These are phyloP conservation scores for Populus trichocarpa DNA, from an alignment of 441 rosid genomes.

Conservation along the genomic window DNA sequence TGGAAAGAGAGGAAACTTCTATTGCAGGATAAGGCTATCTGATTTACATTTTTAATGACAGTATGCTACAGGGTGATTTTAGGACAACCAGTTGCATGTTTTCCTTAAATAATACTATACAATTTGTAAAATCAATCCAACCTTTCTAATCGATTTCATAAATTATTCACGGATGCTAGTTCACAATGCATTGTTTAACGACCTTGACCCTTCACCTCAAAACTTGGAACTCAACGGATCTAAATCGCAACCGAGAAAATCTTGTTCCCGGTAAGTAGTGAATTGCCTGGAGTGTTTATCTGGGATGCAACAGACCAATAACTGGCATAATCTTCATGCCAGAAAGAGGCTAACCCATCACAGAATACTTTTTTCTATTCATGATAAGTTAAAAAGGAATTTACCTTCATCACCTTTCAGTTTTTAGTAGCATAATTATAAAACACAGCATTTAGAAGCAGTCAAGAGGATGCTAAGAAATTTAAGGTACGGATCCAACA, in stretches of 20 bases:
- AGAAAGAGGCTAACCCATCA: no score
- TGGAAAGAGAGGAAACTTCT: not conserved
- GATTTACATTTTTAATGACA: not conserved
- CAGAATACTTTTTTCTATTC: not conserved
- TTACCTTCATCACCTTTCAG: not conserved
- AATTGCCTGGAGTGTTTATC: not conserved
- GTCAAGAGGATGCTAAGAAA: not conserved
- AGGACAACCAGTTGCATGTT: not conserved
- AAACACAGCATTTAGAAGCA: not conserved
- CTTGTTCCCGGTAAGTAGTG: not conserved
- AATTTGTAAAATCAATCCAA: not conserved
- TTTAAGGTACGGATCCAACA: slow-evolving; percentile 6
- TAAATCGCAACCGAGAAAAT: not conserved
- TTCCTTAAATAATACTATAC: not conserved
- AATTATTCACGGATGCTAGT: not conserved
- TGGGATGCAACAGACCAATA: not conserved
- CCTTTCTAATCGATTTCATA: not conserved
- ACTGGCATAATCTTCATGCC: not conserved
- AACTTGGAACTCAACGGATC: not conserved
- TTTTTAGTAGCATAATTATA: not conserved
- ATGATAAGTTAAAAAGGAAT: not conserved
- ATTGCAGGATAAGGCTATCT: not conserved
- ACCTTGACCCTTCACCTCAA: not conserved
- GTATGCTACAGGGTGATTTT: not conserved
- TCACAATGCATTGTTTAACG: not conserved